Percentiles rank a stretch among this genome's conserved stretches.
Evolutionary conservation across 495 filamentous ascomycete species (phyloP).

Genomic region (Aspergillus diversus): DNA sequence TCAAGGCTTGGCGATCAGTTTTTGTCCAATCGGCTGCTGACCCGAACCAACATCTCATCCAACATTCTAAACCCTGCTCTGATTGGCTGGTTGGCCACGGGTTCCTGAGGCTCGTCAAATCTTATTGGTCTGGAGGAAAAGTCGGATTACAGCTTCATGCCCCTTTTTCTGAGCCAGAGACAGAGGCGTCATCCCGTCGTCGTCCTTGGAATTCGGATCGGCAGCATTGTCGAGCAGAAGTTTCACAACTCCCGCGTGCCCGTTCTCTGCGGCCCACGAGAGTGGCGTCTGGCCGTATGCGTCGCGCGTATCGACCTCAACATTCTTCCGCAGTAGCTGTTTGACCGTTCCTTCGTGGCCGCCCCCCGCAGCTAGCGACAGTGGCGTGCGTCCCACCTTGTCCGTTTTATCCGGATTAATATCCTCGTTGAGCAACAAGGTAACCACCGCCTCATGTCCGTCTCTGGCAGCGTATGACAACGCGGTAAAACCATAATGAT

Average conservation of each 20-base stretch:
- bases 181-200: background rate
- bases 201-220: conserved; percentile 1
- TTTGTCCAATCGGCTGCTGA: no score
- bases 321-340: background rate
- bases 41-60: no score
- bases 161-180: background rate
- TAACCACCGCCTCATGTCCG: background rate
- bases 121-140: background rate
- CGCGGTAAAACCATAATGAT: background rate
- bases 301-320: background rate
- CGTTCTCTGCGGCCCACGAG: background rate
- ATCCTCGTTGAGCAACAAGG: background rate
- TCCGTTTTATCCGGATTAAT: background rate
- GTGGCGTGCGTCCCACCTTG: background rate
- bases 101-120: background rate
- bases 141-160: background rate
- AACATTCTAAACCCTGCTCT: no score
- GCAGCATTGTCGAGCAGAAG: background rate
- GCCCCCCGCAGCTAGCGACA: background rate
- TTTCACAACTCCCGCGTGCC: background rate
- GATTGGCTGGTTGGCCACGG: no score
- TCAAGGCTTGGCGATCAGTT: no score
- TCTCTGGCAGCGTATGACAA: background rate
- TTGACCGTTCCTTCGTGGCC: background rate
- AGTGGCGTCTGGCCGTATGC: background rate